These are phyloP conservation scores for Byssochlamys sp. DNA, from an alignment of 2,329 filamentous ascomycete species.

Conservation along the genomic window DNA sequence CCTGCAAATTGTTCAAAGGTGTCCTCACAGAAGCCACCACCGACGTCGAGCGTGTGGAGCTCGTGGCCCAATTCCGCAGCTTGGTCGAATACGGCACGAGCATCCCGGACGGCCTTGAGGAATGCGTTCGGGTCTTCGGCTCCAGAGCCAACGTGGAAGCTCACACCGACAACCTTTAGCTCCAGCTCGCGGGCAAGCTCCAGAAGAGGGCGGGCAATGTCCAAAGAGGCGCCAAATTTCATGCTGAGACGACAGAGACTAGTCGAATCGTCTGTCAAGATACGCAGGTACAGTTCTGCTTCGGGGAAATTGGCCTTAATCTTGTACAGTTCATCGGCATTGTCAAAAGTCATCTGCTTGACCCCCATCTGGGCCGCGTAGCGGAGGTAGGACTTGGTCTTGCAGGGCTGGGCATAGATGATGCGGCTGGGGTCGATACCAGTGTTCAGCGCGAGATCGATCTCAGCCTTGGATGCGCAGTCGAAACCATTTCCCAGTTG, in stretches of 20 bases:
- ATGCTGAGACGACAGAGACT: conserved; percentile 90
- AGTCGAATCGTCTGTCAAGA: conserved; percentile 89
- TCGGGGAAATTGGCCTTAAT: conserved; percentile 83
- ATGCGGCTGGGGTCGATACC: conserved; percentile 81
- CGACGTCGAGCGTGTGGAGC: conserved; percentile 82
- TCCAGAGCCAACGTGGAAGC: conserved; percentile 95
- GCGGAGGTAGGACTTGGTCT: conserved; percentile 95
- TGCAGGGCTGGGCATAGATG: conserved; percentile 98
- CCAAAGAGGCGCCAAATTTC: conserved; percentile 90
- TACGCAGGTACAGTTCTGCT: conserved; percentile 86
- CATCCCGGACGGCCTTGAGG: conserved; percentile 80
- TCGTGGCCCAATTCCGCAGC: conserved; percentile 65
- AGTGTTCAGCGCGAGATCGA: conserved; percentile 77
- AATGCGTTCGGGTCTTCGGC: conserved; percentile 90
- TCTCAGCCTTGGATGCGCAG: conserved; percentile 94
- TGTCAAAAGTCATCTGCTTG: conserved; percentile 99
- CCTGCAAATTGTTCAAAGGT: conserved; percentile 84
- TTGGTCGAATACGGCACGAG: conserved; percentile 79
- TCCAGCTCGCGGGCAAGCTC: conserved; percentile 69
- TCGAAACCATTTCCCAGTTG: conserved; percentile 90
- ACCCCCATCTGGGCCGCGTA: conserved; percentile 77
- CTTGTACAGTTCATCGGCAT: conserved; percentile 94
- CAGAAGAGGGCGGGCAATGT: conserved; percentile 67
- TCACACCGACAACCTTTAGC: conserved; percentile 87
- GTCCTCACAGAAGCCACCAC: conserved; percentile 83